Evolutionary conservation across 208 protist species (phyloP).

Genomic region (Leishmania gerbilli): DNA sequence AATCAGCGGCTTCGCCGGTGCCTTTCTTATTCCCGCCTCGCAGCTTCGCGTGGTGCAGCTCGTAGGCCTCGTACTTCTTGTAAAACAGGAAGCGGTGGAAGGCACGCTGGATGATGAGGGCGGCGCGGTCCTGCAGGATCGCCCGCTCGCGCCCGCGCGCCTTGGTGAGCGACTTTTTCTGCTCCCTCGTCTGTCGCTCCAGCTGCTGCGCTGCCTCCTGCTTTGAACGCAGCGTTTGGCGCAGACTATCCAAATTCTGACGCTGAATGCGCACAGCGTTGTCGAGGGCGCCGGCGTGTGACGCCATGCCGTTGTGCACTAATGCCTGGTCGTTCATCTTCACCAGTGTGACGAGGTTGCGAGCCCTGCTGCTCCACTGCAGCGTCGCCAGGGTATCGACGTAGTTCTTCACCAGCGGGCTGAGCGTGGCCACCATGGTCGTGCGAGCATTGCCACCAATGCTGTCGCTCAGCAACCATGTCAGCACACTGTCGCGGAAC

Average conservation of each 20-base stretch:
- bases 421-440: conserved; percentile 91
- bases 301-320: conserved; percentile 71
- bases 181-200: conserved; percentile 44
- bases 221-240: conserved; percentile 74
- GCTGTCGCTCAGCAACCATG: conserved; percentile 91
- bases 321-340: conserved; percentile 88
- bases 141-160: conserved; percentile 20
- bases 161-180: conserved; percentile 47
- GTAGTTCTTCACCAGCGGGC: conserved; percentile 89
- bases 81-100: conserved; percentile 43
- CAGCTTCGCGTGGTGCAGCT: conserved; percentile 46
- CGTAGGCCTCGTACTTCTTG: conserved; percentile 46
- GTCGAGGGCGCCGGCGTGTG: conserved; percentile 70
- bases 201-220: conserved; percentile 61
- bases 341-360: conserved; percentile 87
- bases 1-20: conserved; percentile 16
- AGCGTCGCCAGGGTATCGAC: conserved; percentile 88
- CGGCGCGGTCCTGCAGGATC: conserved; percentile 42
- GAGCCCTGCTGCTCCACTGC: conserved; percentile 90
- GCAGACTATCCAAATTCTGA: conserved; percentile 83
- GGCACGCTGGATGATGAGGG: conserved; percentile 65
- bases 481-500: conserved; percentile 90
- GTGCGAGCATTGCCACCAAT: conserved; percentile 92
- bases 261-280: conserved; percentile 78
- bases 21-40: conserved; percentile 13